Percentiles rank a stretch among this genome's conserved stretches.
Conservation (phyloP, 805 yeast species). For the Komagataella mondaviorum region DNA sequence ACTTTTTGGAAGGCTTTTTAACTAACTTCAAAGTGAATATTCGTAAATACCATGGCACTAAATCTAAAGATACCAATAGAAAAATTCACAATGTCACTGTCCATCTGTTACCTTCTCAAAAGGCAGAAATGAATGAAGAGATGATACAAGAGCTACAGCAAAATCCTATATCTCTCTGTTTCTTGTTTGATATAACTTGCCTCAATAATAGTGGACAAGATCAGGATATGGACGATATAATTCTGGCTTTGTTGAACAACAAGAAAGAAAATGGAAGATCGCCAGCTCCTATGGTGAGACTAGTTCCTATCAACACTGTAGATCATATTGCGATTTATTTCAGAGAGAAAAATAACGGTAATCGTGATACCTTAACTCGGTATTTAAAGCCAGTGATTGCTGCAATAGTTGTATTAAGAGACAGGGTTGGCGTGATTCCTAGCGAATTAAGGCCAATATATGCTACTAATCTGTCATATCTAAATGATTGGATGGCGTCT, state of each 20-base stretch:
- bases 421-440: constrained; percentile 70
- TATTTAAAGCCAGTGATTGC: constrained; percentile 62
- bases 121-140: constrained; percentile 9
- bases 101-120: constrained; percentile 29
- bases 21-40: constrained; percentile 46
- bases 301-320: constrained; percentile 68
- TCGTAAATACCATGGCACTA: constrained; percentile 48
- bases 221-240: constrained; percentile 5
- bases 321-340: constrained; percentile 64
- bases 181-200: constrained; percentile 18
- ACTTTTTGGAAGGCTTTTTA: constrained; percentile 58
- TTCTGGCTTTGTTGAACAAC: constrained; percentile 5
- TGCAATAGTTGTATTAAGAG: constrained; percentile 71
- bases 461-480: constrained; percentile 46
- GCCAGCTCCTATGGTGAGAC: constrained; percentile 45
- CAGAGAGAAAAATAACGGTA: constrained; percentile 21
- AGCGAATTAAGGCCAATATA: constrained; percentile 69
- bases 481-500: constrained; percentile 47
- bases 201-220: not conserved
- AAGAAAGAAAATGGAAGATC: not conserved
- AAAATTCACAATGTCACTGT: constrained; percentile 12
- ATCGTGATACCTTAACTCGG: not conserved
- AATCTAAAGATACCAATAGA: constrained; percentile 32
- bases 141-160: constrained; percentile 5
- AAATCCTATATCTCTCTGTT: constrained; percentile 12